Percentiles rank a stretch among this genome's conserved stretches.
Conservation (phyloP, 225 moss, liverwort and hornwort species). For the Anthoceros angustus region DNA sequence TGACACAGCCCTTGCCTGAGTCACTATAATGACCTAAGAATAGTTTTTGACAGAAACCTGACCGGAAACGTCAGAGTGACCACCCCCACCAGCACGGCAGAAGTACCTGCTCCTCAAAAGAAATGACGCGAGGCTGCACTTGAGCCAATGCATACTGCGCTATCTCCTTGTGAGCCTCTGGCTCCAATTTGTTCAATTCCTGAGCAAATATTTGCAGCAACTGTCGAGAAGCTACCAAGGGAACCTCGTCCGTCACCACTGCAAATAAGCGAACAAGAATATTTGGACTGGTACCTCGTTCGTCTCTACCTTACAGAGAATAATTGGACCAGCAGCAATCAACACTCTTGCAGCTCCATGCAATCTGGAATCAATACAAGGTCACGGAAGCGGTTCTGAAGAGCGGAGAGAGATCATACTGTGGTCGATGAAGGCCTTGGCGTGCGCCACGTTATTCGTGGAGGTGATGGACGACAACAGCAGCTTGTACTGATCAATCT, state of each 20-base stretch:
- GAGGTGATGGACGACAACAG: slow-evolving; percentile 78
- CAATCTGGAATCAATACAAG: background rate
- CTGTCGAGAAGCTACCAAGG: slow-evolving; percentile 86
- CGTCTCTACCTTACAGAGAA: background rate
- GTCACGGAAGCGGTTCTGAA: background rate
- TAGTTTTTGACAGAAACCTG: too few relatives aligned
- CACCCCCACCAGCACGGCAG: too few relatives aligned
- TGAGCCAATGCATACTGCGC: slow-evolving; percentile 92
- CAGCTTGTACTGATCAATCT: slow-evolving; percentile 92
- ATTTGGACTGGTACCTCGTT: background rate
- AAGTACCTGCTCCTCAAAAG: slow-evolving; percentile 91
- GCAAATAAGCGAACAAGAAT: slow-evolving; percentile 12
- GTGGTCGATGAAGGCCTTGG: slow-evolving; percentile 89
- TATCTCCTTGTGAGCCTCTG: slow-evolving; percentile 92
- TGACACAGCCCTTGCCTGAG: too few relatives aligned
- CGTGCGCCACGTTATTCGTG: slow-evolving; percentile 71
- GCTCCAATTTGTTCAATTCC: slow-evolving; percentile 90
- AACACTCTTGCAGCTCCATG: background rate
- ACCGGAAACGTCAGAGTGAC: too few relatives aligned
- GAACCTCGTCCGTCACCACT: slow-evolving; percentile 99
- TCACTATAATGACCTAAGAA: too few relatives aligned
- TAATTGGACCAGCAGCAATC: background rate
- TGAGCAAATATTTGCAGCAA: slow-evolving; percentile 87
- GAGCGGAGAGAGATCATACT: slow-evolving; percentile 23
- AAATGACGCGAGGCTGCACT: slow-evolving; percentile 94